Evolutionary conservation across 2,329 filamentous ascomycete genomes (phyloP), one percentile per base, ranked within the genome.

Genomic region (Golovinomyces cichoracearum): DNA sequence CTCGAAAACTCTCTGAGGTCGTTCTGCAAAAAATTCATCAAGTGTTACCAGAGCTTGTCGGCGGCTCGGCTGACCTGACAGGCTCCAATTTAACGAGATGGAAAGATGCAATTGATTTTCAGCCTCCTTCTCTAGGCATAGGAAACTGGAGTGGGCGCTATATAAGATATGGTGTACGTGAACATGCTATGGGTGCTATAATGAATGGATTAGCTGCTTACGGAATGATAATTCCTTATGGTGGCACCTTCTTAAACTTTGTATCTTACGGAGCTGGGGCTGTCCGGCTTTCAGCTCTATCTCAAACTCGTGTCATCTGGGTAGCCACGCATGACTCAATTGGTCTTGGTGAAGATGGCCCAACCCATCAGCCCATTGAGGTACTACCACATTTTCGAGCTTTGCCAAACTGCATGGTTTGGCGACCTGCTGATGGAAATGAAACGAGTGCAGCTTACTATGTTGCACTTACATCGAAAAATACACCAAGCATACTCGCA

Each of bases 311-410:
- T 60, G 73, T 77, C 63, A 86, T 98, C 71, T 93, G 90, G 79
- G 75, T 95, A 59, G 88, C 90, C 61, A 95, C 88, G 58, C 88
- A 95, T 75, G 88, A 95, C 74, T 94, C 88, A 56, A 98, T 98
- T 60, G 90, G 90, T 72, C 83, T 95, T 57, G 90, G 90, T 68
- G 90, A 98, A 71, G 90, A 98, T 63, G 90, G 90, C 54, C 88
- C 90, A 58, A 98, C 90, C 50, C 90, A 98, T 71, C 90, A 98
- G 75, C 90, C 90, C 65, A 93, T 98, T 59, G 90, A 98, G 78
- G 93, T 85, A 41, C 78, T 95, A 54, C 81, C 86, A 52, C 90
- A 95, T 70, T 95, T 95, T 84, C 88, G 90, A 65, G 90, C 90
- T 56, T 76, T 95, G 58, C 90, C 90, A 63, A 98, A 98, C 80